These are phyloP conservation scores for Gynochthodes officinalis DNA, from an alignment of 257 asterid species.

Conservation along the genomic window DNA sequence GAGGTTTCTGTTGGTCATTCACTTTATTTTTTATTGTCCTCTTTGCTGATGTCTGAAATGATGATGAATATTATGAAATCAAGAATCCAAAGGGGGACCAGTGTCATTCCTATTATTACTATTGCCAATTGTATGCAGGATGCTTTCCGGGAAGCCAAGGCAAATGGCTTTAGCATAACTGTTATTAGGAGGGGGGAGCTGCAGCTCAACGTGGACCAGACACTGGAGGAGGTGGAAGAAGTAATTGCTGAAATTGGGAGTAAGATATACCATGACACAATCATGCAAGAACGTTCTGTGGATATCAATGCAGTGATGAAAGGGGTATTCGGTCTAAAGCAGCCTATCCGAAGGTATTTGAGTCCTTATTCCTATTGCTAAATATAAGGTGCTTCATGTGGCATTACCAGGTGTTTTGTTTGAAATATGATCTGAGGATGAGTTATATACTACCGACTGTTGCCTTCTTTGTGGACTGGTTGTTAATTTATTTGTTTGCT, in stretches of 20 bases:
- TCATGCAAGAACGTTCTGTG: constrained; percentile 62
- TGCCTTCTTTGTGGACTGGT: neutral
- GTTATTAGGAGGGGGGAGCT: constrained; percentile 79
- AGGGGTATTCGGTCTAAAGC: constrained; percentile 71
- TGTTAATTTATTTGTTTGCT: neutral
- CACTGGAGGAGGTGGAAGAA: constrained; percentile 93
- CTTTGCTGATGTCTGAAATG: neutral
- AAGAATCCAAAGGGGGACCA: too few species aligned
- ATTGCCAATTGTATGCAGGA: constrained; percentile 46
- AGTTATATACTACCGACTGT: too few species aligned
- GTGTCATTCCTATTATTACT: neutral
- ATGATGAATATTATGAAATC: neutral
- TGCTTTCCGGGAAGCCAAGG: constrained; percentile 84
- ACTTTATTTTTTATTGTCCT: neutral
- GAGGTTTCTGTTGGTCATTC: neutral
- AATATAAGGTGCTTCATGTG: neutral
- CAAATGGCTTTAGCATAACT: constrained; percentile 82
- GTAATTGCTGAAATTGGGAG: constrained; percentile 69
- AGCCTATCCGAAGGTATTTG: constrained; percentile 58
- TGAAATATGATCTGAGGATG: neutral
- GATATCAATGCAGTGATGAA: constrained; percentile 73
- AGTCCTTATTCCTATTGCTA: neutral
- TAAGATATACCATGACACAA: constrained; percentile 77
- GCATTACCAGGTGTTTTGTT: neutral
- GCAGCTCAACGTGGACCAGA: constrained; percentile 78